Percentiles rank a stretch among this genome's conserved stretches.
phyloP scores from a whole-genome alignment of 2,329 filamentous ascomycete genomes.

The Metarhizium anisopliae region DNA sequence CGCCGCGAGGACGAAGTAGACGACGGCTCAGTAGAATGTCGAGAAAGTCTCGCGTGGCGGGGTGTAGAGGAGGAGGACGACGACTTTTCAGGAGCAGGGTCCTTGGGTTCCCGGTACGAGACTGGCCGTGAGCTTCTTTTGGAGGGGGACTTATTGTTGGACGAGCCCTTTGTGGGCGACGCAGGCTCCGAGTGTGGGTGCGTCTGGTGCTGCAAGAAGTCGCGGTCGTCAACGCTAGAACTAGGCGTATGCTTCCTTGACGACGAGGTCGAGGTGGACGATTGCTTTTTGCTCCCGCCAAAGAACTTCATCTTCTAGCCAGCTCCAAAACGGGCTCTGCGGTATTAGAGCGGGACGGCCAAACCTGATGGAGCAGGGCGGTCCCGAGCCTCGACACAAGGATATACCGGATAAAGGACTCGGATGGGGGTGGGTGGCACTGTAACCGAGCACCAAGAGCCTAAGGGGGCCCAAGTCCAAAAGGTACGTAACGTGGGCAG shows the following conservation, averaged over 20 bases:
- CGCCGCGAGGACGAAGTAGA: slow-evolving; percentile 37
- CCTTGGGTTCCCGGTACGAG: slow-evolving; percentile 18
- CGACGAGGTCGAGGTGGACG: slow-evolving; percentile 9
- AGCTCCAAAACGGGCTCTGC: slow-evolving; percentile 2
- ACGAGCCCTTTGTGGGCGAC: slow-evolving; percentile 27
- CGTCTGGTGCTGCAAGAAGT: slow-evolving; percentile 25
- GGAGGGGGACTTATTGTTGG: slow-evolving; percentile 19
- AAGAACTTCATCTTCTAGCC: slow-evolving; percentile 44
- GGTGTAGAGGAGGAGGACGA: slow-evolving; percentile 18
- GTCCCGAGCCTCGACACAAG: slow-evolving; percentile 31
- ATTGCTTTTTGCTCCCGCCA: slow-evolving; percentile 32
- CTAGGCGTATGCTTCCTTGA: slow-evolving; percentile 32
- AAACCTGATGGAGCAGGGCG: slow-evolving; percentile 15
- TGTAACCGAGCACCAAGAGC: slow-evolving; percentile 21
- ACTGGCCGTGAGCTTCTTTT: slow-evolving; percentile 22
- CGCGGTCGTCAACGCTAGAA: slow-evolving; percentile 24
- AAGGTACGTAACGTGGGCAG: background rate
- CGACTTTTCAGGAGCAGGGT: slow-evolving; percentile 8
- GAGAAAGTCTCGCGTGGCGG: slow-evolving; percentile 35
- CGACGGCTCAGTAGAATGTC: slow-evolving; percentile 39
- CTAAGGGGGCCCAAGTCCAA: slow-evolving; percentile 6
- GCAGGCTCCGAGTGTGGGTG: slow-evolving; percentile 25
- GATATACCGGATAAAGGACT: slow-evolving; percentile 28
- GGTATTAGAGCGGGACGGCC: slow-evolving; percentile 9
- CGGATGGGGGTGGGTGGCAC: slow-evolving; percentile 5